Evolutionary conservation across 495 filamentous ascomycete species (phyloP), one percentile per base, ranked within the genome.

Genomic region (Cudoniella acicularis): DNA sequence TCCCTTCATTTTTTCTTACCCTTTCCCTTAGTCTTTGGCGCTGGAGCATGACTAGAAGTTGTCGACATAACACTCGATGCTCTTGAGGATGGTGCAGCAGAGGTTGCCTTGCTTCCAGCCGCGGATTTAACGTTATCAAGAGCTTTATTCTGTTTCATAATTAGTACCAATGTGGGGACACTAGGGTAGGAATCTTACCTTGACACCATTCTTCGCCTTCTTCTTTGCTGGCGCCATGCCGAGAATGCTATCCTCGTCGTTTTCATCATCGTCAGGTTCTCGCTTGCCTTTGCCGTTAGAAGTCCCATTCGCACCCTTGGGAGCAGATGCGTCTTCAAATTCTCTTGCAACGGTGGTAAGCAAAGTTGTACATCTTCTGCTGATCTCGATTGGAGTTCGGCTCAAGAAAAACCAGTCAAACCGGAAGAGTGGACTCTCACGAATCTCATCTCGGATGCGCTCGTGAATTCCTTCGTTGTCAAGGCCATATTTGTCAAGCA

Each of bases 381-480:
- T 83, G 63, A 99, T 88, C 73, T 99, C 95, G 22, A 91, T 82
- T 1, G 95, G 92, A 1, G 95, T 99, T 13, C 95, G 82, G 66
- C 89, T 93, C 24, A 99, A 79, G 78, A 98, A 96, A 76, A 98
- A 99, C 95, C 95, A 99, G 65, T 99, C 95, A 61, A 99, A 99
- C 24, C 95, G 84, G 80, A 99, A 99, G 17, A 98, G 74, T 9
- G 95, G 92, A 51, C 87, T 92, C 62, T 99, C 94, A 9, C 94
- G 86, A 60, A 99, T 96, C 66, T 93, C 91, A 57, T 94, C 90
- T 16, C 92, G 84, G 63, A 96, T 93, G 67, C 83, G 85, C 60
- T 96, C 91, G 64, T 90, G 91, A 52, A 96, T 81, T 25, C 83
- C 82, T 65, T 94, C 92, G 1, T 87, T 87, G 53, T 96, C 90